Base-by-base conservation (phyloP, 306 rosid species). In the Neltuma alba region DNA sequence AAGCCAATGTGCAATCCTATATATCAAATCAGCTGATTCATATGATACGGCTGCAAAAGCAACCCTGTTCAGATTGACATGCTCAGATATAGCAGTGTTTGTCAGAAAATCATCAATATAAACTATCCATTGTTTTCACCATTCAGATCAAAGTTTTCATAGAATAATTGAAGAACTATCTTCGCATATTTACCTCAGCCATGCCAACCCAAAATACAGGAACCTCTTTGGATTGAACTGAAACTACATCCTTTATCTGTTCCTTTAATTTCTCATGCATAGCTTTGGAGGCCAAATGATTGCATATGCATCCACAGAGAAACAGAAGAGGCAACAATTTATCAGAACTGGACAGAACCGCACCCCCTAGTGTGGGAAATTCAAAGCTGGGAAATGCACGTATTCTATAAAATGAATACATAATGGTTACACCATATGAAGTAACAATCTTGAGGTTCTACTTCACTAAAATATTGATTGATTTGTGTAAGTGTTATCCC, bases 121-220 rank as follows among this genome's bases (percentile, higher is more conserved):
- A 27, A 57, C 21, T 76, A 70, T 36, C 69, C 70, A 80, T 69
- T 58, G 54, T 77, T 25, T 73, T 52, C 14, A 28, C 55, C 38
- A 58, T 75, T 69, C 60, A 78, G 71, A 75, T 48, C 64, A 71
- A 57, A 64, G 21, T 70, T 70, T 52, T 36, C 66, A 37, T 48
- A 30, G 16, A 60, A 47, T 62, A 82, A 48, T 31, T 31, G 76
- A 62, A 76, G 77, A 60, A 30, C 60, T 50, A n/a, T 67, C 38
- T 73, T 52, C n/a, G 70, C 57, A 75, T 54, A 73, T 61, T 84
- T 89, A 95, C 99, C 99, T 93, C 97, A n/a, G 97, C 99, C 97
- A 95, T 84, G 75, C 97, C 98, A 72, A 54, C 60, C 99, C 99
- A 93, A 78, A 84, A 84, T 21, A 93, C 65, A 27, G 92, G 79